Percentiles rank a stretch among this genome's conserved stretches.
Evolutionary conservation across 2,329 filamentous ascomycete species (phyloP).

Genomic region (Pseudocercospora musae): DNA sequence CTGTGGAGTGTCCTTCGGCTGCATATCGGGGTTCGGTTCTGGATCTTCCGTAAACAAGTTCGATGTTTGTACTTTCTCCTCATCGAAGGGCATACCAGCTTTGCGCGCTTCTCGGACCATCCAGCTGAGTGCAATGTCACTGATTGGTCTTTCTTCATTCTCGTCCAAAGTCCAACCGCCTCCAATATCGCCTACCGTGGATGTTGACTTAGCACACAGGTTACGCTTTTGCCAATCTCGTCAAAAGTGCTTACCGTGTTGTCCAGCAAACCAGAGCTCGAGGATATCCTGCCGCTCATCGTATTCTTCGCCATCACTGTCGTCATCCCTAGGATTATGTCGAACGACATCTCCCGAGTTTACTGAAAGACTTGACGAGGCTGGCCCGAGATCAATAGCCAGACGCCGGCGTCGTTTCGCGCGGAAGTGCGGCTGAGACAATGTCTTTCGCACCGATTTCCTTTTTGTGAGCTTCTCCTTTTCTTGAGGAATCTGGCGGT

Average conservation of each 20-base stretch:
- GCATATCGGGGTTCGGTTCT: background rate
- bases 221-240: constrained; percentile 14
- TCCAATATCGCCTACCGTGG: constrained; percentile 6
- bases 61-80: constrained; percentile 48
- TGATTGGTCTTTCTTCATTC: constrained; percentile 12
- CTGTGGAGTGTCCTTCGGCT: constrained; percentile 1
- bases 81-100: constrained; percentile 69
- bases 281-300: constrained; percentile 64
- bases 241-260: constrained; percentile 48
- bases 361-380: constrained; percentile 27
- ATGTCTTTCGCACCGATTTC: background rate
- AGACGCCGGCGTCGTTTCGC: constrained; percentile 6
- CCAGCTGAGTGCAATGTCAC: constrained; percentile 19
- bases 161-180: constrained; percentile 8
- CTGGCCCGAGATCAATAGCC: background rate
- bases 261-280: constrained; percentile 71
- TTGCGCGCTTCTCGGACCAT: constrained; percentile 63
- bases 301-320: constrained; percentile 34
- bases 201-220: background rate
- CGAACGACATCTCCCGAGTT: constrained; percentile 17
- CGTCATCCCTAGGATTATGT: constrained; percentile 12
- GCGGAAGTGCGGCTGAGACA: constrained; percentile 8
- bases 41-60: constrained; percentile 10
- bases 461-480: background rate
- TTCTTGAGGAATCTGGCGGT: background rate